Base-by-base conservation (phyloP, 805 yeast species). In the Kluyveromyces wickerhamii region DNA sequence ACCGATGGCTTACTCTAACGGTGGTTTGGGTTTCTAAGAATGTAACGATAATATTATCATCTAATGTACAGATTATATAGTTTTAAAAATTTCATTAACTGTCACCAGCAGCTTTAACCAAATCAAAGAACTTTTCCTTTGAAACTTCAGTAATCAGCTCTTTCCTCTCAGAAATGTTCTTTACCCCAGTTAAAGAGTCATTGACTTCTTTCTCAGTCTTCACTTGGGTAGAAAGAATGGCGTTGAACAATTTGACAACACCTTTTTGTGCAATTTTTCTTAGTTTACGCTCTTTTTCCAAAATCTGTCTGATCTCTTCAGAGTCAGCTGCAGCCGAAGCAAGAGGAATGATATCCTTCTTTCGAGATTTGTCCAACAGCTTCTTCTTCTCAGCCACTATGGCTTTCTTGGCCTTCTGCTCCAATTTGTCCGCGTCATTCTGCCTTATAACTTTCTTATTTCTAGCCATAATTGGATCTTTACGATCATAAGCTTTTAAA, bases 391-490 rank as follows among this genome's bases (percentile, higher is more conserved):
- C 97, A 2, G 72, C 69, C 10, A 74, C 59, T 12, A 89, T 41
- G 14, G 77, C 73, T 44, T 79, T 69, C 49, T 74, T 77, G 8
- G 96, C 97, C 55, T 86, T 83, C 40, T 74, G 72, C 48, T 89
- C 96, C 29, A 92, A 64, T 51, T 81, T 83, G 34, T 83, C 85
- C 21, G 77, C 71, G 47, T 88, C 96, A 37, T 82, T 69, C 45
- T 83, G 78, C 60, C 78, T 79, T 33, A 77, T 41, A 0, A 78
- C 72, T 27, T 71, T 67, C 45, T 80, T 82, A 51, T 83, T 82
- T 60, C 97, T 77, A 6, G 89, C 88, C 61, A 89, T 69, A 37
- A 89, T 84, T 3, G 98, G 98, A 55, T 88, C 95, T 29, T 72
- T 72, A 52, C 96, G 70, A 51, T 82, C 86, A 49, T 89, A 82